phyloP scores from a whole-genome alignment of 2,329 filamentous ascomycete species.

The Coniochaeta sp. region DNA sequence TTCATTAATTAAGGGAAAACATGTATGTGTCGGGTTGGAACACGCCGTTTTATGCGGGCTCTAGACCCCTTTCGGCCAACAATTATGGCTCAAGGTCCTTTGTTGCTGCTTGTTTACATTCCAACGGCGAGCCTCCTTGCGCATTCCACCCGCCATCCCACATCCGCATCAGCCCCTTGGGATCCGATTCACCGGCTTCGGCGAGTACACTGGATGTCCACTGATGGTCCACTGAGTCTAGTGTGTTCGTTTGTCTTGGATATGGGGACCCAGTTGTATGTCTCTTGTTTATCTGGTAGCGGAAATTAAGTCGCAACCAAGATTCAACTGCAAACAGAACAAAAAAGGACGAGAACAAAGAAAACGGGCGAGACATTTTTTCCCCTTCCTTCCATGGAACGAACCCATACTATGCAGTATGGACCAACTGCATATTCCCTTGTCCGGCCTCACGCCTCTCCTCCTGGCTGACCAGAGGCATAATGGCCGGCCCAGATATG shows the following conservation, averaged over 20 bases:
- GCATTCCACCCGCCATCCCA: constrained; percentile 14
- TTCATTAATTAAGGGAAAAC: neutral
- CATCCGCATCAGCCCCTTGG: constrained; percentile 6
- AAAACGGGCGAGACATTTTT: no score
- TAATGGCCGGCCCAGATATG: neutral
- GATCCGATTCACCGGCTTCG: no score
- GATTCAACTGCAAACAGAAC: neutral
- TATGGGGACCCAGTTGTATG: neutral
- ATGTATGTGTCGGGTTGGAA: neutral
- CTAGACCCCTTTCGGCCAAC: constrained; percentile 24
- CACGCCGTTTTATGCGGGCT: constrained; percentile 1
- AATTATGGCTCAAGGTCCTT: constrained; percentile 23
- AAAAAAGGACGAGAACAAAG: constrained; percentile 14
- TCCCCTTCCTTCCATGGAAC: no score
- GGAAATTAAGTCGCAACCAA: constrained; percentile 13
- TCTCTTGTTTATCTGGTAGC: constrained; percentile 2
- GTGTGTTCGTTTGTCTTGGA: neutral
- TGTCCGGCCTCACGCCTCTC: neutral
- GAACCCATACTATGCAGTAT: no score
- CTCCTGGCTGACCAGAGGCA: neutral
- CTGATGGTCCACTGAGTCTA: no score
- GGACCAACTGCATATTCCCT: neutral
- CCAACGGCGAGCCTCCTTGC: constrained; percentile 8
- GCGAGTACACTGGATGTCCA: no score
- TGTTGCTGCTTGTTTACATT: constrained; percentile 20